Evolutionary conservation across 768 basidiomycete species (phyloP), one percentile per base, ranked within the genome.

Genomic region (Suillus cothurnatus): DNA sequence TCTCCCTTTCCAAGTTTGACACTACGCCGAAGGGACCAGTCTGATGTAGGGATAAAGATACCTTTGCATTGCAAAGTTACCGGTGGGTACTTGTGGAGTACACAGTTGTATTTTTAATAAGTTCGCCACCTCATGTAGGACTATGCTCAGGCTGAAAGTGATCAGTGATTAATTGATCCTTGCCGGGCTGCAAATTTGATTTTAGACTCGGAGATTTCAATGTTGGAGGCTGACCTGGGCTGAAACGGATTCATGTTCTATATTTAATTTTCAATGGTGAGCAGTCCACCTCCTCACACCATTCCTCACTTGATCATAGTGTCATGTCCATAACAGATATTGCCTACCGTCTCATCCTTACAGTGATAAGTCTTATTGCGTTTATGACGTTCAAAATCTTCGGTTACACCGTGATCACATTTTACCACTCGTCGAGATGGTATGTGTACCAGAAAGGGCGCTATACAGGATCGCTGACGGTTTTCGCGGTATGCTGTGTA

Each of bases 381-480:
- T 53, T 32, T 53, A 53, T 53, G 52, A 31, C n/a, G n/a, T n/a
- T n/a, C n/a, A n/a, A n/a, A n/a, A n/a, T n/a, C n/a, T n/a, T n/a
- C n/a, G n/a, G n/a, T n/a, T n/a, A n/a, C n/a, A n/a, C n/a, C 52
- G 9, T 53, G 21, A 55, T 32, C 21, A 14, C 34, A n/a, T 12
- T 55, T 32, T 55, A 55, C 31, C 12, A 55, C 21, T 55, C 53
- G 1, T 32, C 21, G 31, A 55, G 12, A 32, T 55, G 53, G 53
- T 6, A 55, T 34, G 21, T 55, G 21, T 55, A 55, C 53, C 53
- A 55, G 53, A 55, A 55, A n/a, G 53, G 21, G 53, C 53, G 21
- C 6, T n/a, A n/a, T 34, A n/a, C 32, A 15, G 53, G 53, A 32
- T 55, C 12, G 21, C 11, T 55, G 31, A 34, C 31, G 12, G 21